phyloP scores from a whole-genome alignment of 192 early-diverging fungal species.

The Lunasporangiospora selenospora region DNA sequence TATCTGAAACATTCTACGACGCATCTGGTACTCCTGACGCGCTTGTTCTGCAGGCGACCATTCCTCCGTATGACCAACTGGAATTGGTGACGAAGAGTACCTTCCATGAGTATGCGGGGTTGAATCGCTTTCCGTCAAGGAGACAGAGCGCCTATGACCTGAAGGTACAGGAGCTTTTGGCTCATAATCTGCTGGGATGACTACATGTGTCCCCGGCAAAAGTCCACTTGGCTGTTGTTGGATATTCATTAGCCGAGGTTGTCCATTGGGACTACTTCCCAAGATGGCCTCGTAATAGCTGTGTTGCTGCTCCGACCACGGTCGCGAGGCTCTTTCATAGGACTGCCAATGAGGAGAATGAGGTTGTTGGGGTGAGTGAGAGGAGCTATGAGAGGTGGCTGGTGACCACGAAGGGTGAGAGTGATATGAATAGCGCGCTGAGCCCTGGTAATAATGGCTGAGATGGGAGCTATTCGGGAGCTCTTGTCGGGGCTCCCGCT shows the following conservation, averaged over 20 bases:
- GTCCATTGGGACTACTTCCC: too few species aligned
- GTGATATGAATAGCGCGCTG: background rate
- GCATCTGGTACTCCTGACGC: slow-evolving; percentile 27
- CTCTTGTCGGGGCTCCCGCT: slow-evolving; percentile 24
- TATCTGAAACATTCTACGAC: slow-evolving; percentile 23
- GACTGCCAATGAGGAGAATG: background rate
- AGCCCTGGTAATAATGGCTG: slow-evolving; percentile 6
- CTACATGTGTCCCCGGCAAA: too few species aligned
- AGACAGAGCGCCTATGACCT: slow-evolving; percentile 9
- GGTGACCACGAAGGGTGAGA: background rate
- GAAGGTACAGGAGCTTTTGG: too few species aligned
- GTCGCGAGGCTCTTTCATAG: too few species aligned
- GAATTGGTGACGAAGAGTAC: background rate
- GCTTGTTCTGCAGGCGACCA: slow-evolving; percentile 28
- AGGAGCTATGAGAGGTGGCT: slow-evolving; percentile 2
- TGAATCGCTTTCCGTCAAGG: background rate
- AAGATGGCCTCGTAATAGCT: too few species aligned
- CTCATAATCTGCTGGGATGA: too few species aligned
- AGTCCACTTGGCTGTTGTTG: too few species aligned
- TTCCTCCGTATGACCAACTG: slow-evolving; percentile 2
- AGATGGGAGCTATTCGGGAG: slow-evolving; percentile 4
- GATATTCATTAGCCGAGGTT: too few species aligned
- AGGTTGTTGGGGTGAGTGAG: slow-evolving; percentile 4
- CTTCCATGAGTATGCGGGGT: background rate
- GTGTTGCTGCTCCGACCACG: too few species aligned